Evolutionary conservation across 2,329 filamentous ascomycete genomes (phyloP).

Genomic region (Fusarium palustre): DNA sequence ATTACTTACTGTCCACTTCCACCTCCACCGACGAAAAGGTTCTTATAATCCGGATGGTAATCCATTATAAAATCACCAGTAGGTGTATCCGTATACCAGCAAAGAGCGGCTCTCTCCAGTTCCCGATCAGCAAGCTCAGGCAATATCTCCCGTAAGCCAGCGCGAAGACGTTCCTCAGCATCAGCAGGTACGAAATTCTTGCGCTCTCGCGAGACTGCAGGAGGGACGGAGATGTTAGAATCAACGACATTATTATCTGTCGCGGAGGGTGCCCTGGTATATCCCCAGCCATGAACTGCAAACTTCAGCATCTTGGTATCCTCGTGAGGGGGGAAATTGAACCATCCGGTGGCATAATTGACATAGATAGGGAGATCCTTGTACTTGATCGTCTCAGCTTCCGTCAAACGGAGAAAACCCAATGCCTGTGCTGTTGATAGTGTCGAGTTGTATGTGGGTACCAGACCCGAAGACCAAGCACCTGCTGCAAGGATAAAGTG

Average conservation of each 20-base stretch:
- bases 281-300: constrained; percentile 39
- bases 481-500: constrained; percentile 34
- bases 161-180: constrained; percentile 25
- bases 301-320: constrained; percentile 37
- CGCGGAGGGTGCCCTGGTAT: constrained; percentile 15
- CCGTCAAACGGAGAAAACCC: constrained; percentile 31
- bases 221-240: constrained; percentile 18
- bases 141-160: constrained; percentile 29
- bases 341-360: constrained; percentile 40
- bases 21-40: constrained; percentile 32
- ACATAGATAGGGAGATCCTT: constrained; percentile 35
- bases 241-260: constrained; percentile 2
- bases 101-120: constrained; percentile 20
- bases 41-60: constrained; percentile 39
- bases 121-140: constrained; percentile 34
- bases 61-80: constrained; percentile 43
- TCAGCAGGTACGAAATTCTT: constrained; percentile 32
- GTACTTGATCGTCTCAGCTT: constrained; percentile 29
- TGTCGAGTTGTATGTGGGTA: constrained; percentile 28
- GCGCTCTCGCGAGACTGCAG: constrained; percentile 12
- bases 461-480: constrained; percentile 22
- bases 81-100: constrained; percentile 41
- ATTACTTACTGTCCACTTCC: constrained; percentile 39
- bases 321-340: constrained; percentile 40
- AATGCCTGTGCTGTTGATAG: constrained; percentile 32